A percentile compares a stretch with the other conserved stretches of the same genome.
These are phyloP conservation scores for Kwoniella shivajii DNA, from an alignment of 1,284 basidiomycete species.

Conservation along the genomic window DNA sequence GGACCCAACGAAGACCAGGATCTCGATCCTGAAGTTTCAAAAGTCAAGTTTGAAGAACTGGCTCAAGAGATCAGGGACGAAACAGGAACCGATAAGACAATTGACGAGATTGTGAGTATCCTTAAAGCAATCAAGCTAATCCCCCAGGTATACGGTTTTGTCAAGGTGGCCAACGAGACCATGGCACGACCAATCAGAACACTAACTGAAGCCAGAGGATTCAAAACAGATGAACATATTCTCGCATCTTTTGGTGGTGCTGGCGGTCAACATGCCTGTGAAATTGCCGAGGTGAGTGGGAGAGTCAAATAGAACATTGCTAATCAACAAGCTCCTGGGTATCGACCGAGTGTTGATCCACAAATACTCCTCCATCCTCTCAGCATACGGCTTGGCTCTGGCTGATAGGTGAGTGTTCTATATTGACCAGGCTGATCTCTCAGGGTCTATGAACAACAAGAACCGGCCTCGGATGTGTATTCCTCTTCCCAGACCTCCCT, in stretches of 20 bases:
- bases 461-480: slow-evolving; percentile 72
- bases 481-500: slow-evolving; percentile 60
- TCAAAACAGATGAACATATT: slow-evolving; percentile 79
- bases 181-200: slow-evolving; percentile 93
- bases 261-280: slow-evolving; percentile 89
- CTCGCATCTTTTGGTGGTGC: slow-evolving; percentile 88
- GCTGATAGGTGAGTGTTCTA: slow-evolving; percentile 68
- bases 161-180: slow-evolving; percentile 90
- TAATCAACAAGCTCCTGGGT: slow-evolving; percentile 57
- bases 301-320: not conserved
- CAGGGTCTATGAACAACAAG: slow-evolving; percentile 81
- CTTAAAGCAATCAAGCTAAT: not conserved
- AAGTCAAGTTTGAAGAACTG: slow-evolving; percentile 66
- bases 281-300: slow-evolving; percentile 62
- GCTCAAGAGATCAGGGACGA: slow-evolving; percentile 68
- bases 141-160: slow-evolving; percentile 59
- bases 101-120: slow-evolving; percentile 79
- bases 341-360: slow-evolving; percentile 85
- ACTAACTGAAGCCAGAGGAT: slow-evolving; percentile 85
- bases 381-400: slow-evolving; percentile 84
- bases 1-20: slow-evolving; percentile 81
- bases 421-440: not conserved
- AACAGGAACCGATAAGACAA: slow-evolving; percentile 61
- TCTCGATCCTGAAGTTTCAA: slow-evolving; percentile 71
- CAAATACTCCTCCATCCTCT: slow-evolving; percentile 80